Evolutionary conservation across 129 eudicot genomes (phyloP).

Genomic region (Logfia minima): DNA sequence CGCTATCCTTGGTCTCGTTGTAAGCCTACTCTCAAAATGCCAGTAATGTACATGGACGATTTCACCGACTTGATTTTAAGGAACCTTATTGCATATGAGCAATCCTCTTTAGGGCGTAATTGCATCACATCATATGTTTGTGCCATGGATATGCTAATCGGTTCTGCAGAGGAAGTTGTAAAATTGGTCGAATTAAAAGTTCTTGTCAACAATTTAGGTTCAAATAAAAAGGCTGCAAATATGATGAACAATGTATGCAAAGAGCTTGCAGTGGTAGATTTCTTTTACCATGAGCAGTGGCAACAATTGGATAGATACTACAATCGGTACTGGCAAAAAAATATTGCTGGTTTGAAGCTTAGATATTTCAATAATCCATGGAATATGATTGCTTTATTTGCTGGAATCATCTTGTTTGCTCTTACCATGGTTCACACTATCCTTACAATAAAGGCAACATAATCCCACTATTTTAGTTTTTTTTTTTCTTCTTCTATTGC

Average conservation of each 20-base stretch:
- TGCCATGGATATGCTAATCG: neutral
- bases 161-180: neutral
- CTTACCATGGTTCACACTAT: neutral
- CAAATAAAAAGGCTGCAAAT: neutral
- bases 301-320: neutral
- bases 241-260: neutral
- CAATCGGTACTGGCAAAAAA: neutral
- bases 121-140: neutral
- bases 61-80: neutral
- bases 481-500: neutral
- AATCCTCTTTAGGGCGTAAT: neutral
- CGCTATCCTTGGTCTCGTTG: neutral
- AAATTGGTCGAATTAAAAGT: too few species aligned
- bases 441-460: neutral
- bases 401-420: neutral
- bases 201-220: neutral
- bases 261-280: neutral
- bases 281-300: neutral
- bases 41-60: neutral
- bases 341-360: neutral
- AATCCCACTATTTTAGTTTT: neutral
- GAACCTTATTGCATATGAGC: neutral
- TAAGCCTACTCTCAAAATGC: neutral
- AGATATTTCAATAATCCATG: neutral
- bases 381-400: neutral